Base-by-base conservation (phyloP, 78 protist species). In the Protostelium mycophagum region DNA sequence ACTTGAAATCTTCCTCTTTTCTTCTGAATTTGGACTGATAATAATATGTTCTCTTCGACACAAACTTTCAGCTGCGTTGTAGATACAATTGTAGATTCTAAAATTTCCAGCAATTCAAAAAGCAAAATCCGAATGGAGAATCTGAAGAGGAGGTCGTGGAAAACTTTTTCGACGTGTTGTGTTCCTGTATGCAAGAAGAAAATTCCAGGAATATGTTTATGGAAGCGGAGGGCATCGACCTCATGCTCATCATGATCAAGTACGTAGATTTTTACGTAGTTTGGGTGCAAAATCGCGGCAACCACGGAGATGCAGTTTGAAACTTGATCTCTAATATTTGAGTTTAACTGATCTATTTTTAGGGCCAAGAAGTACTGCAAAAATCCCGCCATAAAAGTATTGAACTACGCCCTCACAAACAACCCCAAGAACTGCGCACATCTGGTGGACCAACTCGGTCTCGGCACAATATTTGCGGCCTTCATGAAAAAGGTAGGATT, bases 181-280 rank as follows among this genome's bases (percentile, higher is more conserved):
- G 93, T 38, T 88, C 96, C 35, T 34, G 84, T 36, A 35, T 93
- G 29, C 87, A 88, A 10, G 36, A 83, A 37, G 37, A 39, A 28
- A 16, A 34, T 28, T 85, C 89, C 29, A 86, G 90, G 28, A 73
- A 89, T 34, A 37, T 91, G 35, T 89, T 90, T 37, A n/a, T 91
- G 85, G 83, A 90, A 51, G 90, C 91, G 9, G 94, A 93, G 63
- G 96, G 96, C 35, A 88, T 90, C 84, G 90, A 93, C 85, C 73
- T 93, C 38, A 93, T 93, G 96, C 83, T 93, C 39, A 36, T 91
- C 83, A 73, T 93, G 38, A 73, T 93, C 83, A 93, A 93, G 96
- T 93, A 87, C 5, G 95, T 88, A 37, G 0, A 0, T 1, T 88
- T 37, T 39, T 16, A n/a, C n/a, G n/a, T n/a, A n/a, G n/a, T n/a